Evolutionary conservation across 352 stramenopile species (phyloP).

Genomic region (Globisporangium solare): DNA sequence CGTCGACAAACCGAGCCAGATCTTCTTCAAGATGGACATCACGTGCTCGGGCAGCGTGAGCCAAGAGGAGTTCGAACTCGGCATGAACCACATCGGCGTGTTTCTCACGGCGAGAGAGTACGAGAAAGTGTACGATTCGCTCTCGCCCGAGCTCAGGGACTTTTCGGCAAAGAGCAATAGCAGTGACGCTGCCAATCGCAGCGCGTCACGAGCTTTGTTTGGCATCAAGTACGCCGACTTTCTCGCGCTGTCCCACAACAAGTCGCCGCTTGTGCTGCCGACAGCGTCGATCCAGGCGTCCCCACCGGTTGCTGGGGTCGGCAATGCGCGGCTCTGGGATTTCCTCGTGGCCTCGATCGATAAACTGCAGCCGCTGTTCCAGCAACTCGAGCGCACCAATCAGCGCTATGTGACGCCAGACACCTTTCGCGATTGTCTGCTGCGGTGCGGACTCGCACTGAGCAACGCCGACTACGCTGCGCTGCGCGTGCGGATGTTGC

Average conservation of each 20-base stretch:
- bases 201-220: constrained; percentile 15
- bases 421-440: constrained; percentile 56
- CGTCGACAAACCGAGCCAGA: constrained; percentile 63
- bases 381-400: constrained; percentile 49
- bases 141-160: constrained; percentile 33
- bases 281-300: constrained; percentile 39
- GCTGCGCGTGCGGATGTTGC: constrained; percentile 51
- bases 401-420: constrained; percentile 50
- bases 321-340: constrained; percentile 58
- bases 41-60: constrained; percentile 54
- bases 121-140: constrained; percentile 54
- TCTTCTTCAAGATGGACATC: constrained; percentile 82
- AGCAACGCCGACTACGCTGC: constrained; percentile 71
- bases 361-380: constrained; percentile 42
- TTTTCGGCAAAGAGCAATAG: constrained; percentile 1
- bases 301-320: constrained; percentile 36
- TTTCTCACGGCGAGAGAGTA: constrained; percentile 66
- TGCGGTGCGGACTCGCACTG: constrained; percentile 50
- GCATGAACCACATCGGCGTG: constrained; percentile 64
- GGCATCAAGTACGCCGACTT: constrained; percentile 64
- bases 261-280: constrained; percentile 23
- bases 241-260: constrained; percentile 37
- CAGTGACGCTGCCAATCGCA: constrained; percentile 11
- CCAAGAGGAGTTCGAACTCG: constrained; percentile 66
- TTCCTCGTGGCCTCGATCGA: constrained; percentile 45